Evolutionary conservation across 257 asterid species (phyloP).

Genomic region (Solanum sparsipilum): DNA sequence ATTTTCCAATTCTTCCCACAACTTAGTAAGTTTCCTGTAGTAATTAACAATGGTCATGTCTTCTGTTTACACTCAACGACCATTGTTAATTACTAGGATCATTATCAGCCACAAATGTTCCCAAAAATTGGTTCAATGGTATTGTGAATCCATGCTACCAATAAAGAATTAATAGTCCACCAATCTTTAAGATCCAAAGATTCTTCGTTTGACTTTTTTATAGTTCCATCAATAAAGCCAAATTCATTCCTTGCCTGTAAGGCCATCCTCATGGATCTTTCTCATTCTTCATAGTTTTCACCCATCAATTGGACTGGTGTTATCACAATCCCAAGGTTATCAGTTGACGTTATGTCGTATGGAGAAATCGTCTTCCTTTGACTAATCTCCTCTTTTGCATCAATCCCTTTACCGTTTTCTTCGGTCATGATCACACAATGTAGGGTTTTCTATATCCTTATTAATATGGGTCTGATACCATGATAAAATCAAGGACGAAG

Average conservation of each 20-base stretch:
- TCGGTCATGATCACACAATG: not conserved
- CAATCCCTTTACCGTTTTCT: not conserved
- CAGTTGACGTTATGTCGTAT: not conserved
- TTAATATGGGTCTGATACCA: not conserved
- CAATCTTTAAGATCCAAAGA: not conserved
- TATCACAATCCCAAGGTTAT: not conserved
- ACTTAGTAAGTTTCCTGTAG: not conserved
- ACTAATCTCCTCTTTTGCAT: not conserved
- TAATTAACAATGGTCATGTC: not conserved
- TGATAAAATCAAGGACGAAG: too few species aligned
- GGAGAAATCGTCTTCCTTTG: not conserved
- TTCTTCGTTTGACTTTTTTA: not conserved
- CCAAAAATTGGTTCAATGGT: not conserved
- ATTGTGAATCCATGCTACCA: not conserved
- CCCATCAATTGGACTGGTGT: not conserved
- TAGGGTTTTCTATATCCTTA: not conserved
- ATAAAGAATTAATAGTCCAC: not conserved
- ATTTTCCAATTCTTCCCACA: not conserved
- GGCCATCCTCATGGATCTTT: not conserved
- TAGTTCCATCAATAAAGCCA: not conserved
- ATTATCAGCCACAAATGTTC: not conserved
- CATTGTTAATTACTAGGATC: not conserved
- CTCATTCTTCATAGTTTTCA: not conserved
- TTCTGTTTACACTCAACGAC: not conserved
- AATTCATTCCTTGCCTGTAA: not conserved